Base-by-base conservation (phyloP, 164 flowering plant species). In the Umbilicus rupestris region DNA sequence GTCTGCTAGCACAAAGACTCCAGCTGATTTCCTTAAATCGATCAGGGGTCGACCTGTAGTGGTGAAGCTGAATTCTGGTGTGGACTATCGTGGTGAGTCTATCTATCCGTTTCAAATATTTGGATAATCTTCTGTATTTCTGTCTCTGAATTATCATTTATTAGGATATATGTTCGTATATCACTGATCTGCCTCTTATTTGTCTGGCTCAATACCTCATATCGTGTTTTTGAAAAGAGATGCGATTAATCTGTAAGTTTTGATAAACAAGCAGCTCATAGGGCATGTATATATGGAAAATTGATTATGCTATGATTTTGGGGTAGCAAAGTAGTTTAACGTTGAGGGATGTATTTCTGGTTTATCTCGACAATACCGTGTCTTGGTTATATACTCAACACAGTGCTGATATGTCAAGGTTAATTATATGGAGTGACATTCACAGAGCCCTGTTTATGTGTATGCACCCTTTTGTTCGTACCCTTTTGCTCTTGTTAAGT, bases 11-110 rank as follows among this genome's bases (percentile, higher is more conserved):
- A 83, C 96, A 14, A 94, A 94, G 70, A 91, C 97, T 4, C 99
- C 99, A 0, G 81, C 96, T 6, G 99, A 94, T 80, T 94, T 94
- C 78, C 89, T 91, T 55, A 94, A 94, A 70, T 91, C 99, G 1
- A 94, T 94, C 58, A 87, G 96, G 1, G 99, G 99, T 7, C 77
- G 96, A 29, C 97, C 99, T 29, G 99, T 94, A 31, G 99, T 94
- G 14, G 99, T 94, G 31, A 94, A 94, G 76, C 87, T 94, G 68
- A 94, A 94, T 70, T 91, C 96, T 41, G 99, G 97, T 2, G 97
- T 94, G 37, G 99, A 94, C 72, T 94, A 94, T 63, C 79, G 99
- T 78, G 98, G 98, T 87, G 17, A 47, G 64, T 68, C 5, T 14
- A 68, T 22, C 11, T 46, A 3, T 26, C 37, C 49, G 41, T 19